Evolutionary conservation across 257 asterid genomes (phyloP), one percentile per base, ranked within the genome.

Genomic region (Ocimum tenuiflorum): DNA sequence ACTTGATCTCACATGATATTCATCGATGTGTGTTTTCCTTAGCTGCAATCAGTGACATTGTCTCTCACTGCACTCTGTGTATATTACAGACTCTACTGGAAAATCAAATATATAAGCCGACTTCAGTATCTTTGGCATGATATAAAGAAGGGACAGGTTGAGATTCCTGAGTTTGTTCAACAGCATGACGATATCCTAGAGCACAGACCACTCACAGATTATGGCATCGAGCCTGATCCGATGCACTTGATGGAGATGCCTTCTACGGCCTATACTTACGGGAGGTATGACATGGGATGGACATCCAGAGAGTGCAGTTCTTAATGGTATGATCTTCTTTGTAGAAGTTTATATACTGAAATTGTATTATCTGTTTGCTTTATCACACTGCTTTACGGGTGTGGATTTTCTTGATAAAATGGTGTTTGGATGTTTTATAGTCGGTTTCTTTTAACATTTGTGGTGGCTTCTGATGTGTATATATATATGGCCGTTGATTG

Each of bases 41-140:
- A 27, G 31, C 4, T 27, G 4, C 31, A 27, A 27, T 2, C 31
- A 27, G 1, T 38, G 13, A 36, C 7, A 1, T 20, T 20, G 35
- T 50, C 56, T 53, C 63, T 68, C 46, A 20, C 33, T 13, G 8
- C 8, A 18, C 17, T 51, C 18, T 63, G 19, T 31, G 38, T 63
- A 47, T 19, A 35, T 48, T 72, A 33, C 63, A 91, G 98, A 53
- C 77, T 91, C 52, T 91, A 91, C 76, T 85, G 96, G 96, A 92
- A 92, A 82, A 84, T 92, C 71, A 87, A 89, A 73, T 92, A 92
- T 22, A 71, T 89, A 7, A 87, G 96, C 80, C 91, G 97, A 31
- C 91, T 92, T 71, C 98, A 87, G 53, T 89, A 92, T 69, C 96
- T 92, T 24, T 87, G 96, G 97, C 91, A 92, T 1, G 85, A 89